These are phyloP conservation scores for Scheffersomyces lignicola DNA, from an alignment of 1,139 yeast species.

Conservation along the genomic window DNA sequence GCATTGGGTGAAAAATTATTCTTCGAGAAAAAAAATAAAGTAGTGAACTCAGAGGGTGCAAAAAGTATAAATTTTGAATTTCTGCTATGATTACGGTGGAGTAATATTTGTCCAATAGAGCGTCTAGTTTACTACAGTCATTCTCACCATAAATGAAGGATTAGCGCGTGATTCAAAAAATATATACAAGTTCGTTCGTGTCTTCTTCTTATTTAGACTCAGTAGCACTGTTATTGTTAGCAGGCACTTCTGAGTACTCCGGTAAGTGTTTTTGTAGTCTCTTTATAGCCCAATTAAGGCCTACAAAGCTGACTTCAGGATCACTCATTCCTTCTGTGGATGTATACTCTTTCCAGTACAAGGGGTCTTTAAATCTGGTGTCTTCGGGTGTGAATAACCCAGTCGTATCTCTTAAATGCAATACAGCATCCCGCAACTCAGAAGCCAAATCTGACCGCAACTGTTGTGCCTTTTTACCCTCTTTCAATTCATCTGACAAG, in stretches of 20 bases:
- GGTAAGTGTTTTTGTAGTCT: constrained; percentile 61
- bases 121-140: no score
- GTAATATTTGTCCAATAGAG: no score
- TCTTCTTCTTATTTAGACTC: no score
- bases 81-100: no score
- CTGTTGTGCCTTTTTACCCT: constrained; percentile 60
- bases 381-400: constrained; percentile 57
- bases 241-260: constrained; percentile 21
- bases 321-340: constrained; percentile 63
- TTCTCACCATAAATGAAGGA: no score
- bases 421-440: constrained; percentile 63
- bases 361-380: constrained; percentile 62
- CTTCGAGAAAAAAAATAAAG: no score
- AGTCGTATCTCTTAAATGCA: constrained; percentile 51
- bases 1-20: no score
- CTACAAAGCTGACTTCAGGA: constrained; percentile 67
- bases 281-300: constrained; percentile 78
- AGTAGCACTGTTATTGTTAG: constrained; percentile 1
- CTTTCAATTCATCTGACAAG: constrained; percentile 58
- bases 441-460: constrained; percentile 73
- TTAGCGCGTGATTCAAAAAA: no score
- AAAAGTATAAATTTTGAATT: no score
- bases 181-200: no score
- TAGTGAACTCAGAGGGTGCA: no score
- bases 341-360: constrained; percentile 73